A percentile compares a stretch with the other conserved stretches of the same genome.
phyloP scores from a whole-genome alignment of 352 stramenopile species.

The Globisporangium parvum region DNA sequence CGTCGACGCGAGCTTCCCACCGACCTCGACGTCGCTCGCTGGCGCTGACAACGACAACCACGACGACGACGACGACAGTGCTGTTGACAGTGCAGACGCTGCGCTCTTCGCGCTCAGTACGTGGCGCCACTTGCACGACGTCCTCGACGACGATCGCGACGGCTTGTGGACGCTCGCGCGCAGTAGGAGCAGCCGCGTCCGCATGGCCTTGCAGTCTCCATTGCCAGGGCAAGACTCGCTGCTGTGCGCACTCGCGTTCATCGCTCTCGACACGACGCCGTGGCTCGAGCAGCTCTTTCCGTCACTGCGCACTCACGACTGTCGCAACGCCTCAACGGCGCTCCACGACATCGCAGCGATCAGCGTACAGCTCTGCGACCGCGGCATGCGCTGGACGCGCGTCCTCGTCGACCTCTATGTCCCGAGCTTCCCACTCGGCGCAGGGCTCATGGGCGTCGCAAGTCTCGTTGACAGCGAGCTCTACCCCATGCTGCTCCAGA shows the following conservation, averaged over 20 bases:
- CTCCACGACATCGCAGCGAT: conserved; percentile 4
- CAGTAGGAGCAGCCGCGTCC: not conserved
- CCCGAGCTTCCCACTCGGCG: conserved; percentile 28
- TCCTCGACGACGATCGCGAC: conserved; percentile 3
- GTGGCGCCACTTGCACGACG: conserved; percentile 25
- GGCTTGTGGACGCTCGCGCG: conserved; percentile 22
- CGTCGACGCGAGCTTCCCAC: conserved; percentile 35
- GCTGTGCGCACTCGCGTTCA: conserved; percentile 22
- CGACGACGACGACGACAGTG: not conserved
- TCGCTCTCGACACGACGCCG: conserved; percentile 13
- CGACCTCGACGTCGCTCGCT: not conserved
- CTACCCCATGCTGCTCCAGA: conserved; percentile 40
- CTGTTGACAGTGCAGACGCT: not conserved
- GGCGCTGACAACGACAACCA: no score
- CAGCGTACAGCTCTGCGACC: conserved; percentile 21
- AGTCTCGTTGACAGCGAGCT: conserved; percentile 22
- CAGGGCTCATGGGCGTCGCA: conserved; percentile 20
- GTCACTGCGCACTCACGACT: not conserved
- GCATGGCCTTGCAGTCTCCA: conserved; percentile 13
- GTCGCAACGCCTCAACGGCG: no score
- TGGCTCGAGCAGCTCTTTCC: conserved; percentile 13
- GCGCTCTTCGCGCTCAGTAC: conserved; percentile 14
- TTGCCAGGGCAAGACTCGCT: conserved; percentile 29
- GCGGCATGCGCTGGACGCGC: conserved; percentile 23
- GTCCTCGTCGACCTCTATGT: conserved; percentile 44